Conservation (phyloP, 768 basidiomycete genomes). For the Paxillus ammoniavirescens region DNA sequence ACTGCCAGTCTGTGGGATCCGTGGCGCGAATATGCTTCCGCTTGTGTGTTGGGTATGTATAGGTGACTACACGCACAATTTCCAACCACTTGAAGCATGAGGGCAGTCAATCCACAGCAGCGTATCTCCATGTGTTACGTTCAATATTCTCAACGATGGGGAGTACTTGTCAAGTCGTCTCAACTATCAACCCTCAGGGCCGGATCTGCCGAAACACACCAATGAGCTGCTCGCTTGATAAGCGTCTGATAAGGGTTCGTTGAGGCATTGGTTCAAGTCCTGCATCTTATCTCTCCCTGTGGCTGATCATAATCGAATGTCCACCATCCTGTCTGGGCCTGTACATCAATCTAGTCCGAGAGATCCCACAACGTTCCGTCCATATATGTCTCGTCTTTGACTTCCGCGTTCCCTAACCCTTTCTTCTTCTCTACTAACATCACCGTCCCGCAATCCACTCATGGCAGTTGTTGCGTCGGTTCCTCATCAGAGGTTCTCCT, state of each 20-base stretch:
- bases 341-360: conserved; percentile 9
- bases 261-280: conserved; percentile 8
- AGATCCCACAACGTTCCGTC: background rate
- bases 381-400: conserved; percentile 17
- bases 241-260: conserved; percentile 19
- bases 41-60: background rate
- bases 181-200: background rate
- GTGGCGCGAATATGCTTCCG: background rate
- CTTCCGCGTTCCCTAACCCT: no score
- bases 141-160: conserved; percentile 1
- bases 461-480: background rate
- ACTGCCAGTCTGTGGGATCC: no score
- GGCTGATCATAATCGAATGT: conserved; percentile 1
- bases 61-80: background rate
- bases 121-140: background rate
- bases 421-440: background rate
- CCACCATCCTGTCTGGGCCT: conserved; percentile 7
- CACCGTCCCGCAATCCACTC: background rate
- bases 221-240: background rate
- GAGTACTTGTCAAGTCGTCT: background rate
- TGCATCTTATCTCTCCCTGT: background rate
- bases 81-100: background rate
- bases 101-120: background rate
- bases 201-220: background rate
- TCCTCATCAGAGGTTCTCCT: background rate